Percentiles rank a stretch among this genome's conserved stretches.
Conservation (phyloP, 2,329 filamentous ascomycete genomes). For the Phialophora expanda region DNA sequence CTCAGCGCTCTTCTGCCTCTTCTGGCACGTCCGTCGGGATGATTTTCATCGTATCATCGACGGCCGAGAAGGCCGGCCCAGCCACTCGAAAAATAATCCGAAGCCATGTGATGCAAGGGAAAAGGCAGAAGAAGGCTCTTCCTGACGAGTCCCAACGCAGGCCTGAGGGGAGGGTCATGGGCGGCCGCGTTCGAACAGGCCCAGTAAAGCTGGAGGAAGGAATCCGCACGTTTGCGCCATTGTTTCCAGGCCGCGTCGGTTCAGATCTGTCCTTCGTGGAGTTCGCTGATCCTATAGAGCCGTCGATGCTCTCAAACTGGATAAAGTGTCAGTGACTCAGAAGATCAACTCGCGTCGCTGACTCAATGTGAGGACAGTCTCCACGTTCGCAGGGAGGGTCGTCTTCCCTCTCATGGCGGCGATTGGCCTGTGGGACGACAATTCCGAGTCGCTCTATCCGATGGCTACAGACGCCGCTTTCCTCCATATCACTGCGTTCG, state of each 20-base stretch:
- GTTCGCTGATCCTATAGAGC: conserved; percentile 43
- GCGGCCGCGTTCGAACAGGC: background rate
- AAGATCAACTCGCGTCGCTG: background rate
- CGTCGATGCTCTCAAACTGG: conserved; percentile 38
- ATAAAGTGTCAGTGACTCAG: conserved; percentile 41
- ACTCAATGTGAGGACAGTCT: conserved; percentile 39
- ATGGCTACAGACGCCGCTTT: conserved; percentile 46
- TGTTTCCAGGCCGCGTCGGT: conserved; percentile 19
- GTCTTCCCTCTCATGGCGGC: conserved; percentile 46
- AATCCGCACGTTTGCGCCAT: background rate
- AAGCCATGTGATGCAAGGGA: conserved; percentile 29
- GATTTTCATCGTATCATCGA: conserved; percentile 27
- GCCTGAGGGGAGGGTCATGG: background rate
- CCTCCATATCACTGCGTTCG: conserved; percentile 47
- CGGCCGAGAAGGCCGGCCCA: conserved; percentile 22
- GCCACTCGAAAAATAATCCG: conserved; percentile 26
- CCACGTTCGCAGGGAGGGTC: conserved; percentile 43
- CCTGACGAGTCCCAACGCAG: background rate
- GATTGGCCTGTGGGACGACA: conserved; percentile 41
- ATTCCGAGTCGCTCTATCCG: conserved; percentile 42
- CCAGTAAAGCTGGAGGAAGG: conserved; percentile 16
- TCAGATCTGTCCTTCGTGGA: conserved; percentile 38
- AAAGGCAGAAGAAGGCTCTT: conserved; percentile 18
- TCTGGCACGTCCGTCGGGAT: conserved; percentile 13
- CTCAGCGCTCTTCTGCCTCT: background rate